Conservation (phyloP, 2,329 filamentous ascomycete genomes). For the Tolypocladium ovalisporum region DNA sequence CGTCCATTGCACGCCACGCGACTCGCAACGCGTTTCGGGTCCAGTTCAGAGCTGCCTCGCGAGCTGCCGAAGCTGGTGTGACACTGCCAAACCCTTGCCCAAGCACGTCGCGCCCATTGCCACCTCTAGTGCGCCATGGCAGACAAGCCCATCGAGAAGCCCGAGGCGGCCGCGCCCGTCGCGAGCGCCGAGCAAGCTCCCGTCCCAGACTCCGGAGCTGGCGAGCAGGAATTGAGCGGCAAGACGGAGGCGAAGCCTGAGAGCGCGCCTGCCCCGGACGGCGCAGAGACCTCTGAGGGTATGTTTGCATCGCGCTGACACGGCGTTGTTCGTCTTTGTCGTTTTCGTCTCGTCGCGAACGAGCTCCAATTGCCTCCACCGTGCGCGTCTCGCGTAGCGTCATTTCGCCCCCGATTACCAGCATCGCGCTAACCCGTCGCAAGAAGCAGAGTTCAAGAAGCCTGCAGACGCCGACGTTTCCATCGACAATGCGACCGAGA, state of each 20-base stretch:
- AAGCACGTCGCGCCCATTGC: constrained; percentile 8
- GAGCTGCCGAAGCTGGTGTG: constrained; percentile 6
- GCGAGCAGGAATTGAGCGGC: constrained; percentile 10
- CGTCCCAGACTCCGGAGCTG: constrained; percentile 11
- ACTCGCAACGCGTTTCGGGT: constrained; percentile 15
- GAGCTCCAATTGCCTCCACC: neutral
- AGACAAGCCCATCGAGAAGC: constrained; percentile 25
- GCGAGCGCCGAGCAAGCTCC: constrained; percentile 18
- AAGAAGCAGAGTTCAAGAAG: constrained; percentile 15
- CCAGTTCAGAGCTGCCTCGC: neutral
- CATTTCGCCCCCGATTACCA: constrained; percentile 2
- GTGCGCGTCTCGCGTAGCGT: neutral
- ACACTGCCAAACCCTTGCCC: neutral
- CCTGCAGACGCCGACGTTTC: constrained; percentile 17
- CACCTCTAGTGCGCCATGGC: constrained; percentile 21
- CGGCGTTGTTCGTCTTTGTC: neutral
- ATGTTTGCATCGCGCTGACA: constrained; percentile 9
- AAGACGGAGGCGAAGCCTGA: constrained; percentile 12
- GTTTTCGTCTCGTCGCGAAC: neutral
- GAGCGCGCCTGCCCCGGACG: constrained; percentile 14
- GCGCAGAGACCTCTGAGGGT: constrained; percentile 19
- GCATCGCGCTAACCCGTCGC: constrained; percentile 15
- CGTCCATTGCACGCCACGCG: constrained; percentile 10
- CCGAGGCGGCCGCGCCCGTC: constrained; percentile 20
- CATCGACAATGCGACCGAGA: constrained; percentile 17